Evolutionary conservation across 140 eudicot species (phyloP).

Genomic region (Oenanthe javanica): DNA sequence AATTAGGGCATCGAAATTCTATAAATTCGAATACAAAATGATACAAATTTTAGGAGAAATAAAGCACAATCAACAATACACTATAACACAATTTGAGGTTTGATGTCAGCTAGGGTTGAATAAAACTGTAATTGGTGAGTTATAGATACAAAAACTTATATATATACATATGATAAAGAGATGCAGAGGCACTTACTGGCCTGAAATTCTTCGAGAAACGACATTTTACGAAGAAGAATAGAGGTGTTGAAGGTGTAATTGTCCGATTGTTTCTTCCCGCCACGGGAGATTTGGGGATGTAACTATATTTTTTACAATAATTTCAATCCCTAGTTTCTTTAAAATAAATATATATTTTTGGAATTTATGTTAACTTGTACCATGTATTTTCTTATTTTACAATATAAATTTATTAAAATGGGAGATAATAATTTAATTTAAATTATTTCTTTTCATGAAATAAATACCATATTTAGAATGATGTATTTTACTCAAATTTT

Average conservation of each 20-base stretch:
- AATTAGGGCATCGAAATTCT: not conserved
- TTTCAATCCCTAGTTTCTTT: slow-evolving; percentile 1
- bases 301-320: not conserved
- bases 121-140: too few species aligned
- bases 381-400: too few species aligned
- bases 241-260: not conserved
- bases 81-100: not conserved
- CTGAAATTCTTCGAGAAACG: slow-evolving; percentile 15
- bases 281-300: not conserved
- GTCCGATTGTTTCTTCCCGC: not conserved
- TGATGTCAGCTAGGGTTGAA: not conserved
- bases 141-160: not conserved
- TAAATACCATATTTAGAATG: too few species aligned
- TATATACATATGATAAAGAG: not conserved
- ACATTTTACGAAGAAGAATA: not conserved
- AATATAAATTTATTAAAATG: too few species aligned
- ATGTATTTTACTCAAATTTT: too few species aligned
- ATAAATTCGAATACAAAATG: not conserved
- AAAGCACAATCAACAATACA: not conserved
- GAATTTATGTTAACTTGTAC: not conserved
- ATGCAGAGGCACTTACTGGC: slow-evolving; percentile 1
- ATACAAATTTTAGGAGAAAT: not conserved
- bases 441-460: too few species aligned
- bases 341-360: not conserved
- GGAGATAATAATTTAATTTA: too few species aligned